These are phyloP conservation scores for Sequoia sempervirens DNA, from an alignment of 75 land plant species.

Conservation along the genomic window DNA sequence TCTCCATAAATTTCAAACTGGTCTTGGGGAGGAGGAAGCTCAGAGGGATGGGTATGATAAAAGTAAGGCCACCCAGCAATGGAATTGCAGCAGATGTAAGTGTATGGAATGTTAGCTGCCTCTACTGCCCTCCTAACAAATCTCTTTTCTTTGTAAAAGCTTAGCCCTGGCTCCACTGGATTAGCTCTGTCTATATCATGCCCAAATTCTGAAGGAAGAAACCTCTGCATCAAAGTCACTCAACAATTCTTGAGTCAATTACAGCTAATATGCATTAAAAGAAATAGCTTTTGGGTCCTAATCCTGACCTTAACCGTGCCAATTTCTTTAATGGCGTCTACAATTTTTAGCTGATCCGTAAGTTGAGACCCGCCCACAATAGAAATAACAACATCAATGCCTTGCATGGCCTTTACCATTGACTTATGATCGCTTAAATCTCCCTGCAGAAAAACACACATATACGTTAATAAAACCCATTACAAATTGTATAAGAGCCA, in stretches of 20 bases:
- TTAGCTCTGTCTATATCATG: conserved; percentile 14
- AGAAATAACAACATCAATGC: conserved; percentile 18
- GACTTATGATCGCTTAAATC: conserved; percentile 9
- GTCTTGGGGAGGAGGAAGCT: conserved; percentile 12
- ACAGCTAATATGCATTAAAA: background rate
- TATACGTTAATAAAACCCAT: no score
- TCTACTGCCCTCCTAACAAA: conserved; percentile 18
- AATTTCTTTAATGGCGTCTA: conserved; percentile 19
- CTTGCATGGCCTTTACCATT: conserved; percentile 3
- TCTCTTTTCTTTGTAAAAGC: conserved; percentile 11
- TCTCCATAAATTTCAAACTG: conserved; percentile 26
- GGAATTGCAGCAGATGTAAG: conserved; percentile 13
- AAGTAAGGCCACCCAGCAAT: conserved; percentile 24
- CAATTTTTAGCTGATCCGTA: conserved; percentile 15
- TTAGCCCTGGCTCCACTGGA: conserved; percentile 7
- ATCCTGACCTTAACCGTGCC: conserved; percentile 16
- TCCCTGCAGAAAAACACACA: background rate
- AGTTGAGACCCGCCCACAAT: conserved; percentile 4
- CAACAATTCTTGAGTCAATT: background rate
- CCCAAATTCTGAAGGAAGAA: conserved; percentile 28
- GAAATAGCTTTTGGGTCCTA: background rate
- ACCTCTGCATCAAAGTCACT: conserved; percentile 10
- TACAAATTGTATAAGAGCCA: no score
- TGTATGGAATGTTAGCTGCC: conserved; percentile 26
- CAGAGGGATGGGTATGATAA: conserved; percentile 17